Base-by-base conservation (phyloP, 129 eudicot species). In the Chrysanthemum lavandulifolium region DNA sequence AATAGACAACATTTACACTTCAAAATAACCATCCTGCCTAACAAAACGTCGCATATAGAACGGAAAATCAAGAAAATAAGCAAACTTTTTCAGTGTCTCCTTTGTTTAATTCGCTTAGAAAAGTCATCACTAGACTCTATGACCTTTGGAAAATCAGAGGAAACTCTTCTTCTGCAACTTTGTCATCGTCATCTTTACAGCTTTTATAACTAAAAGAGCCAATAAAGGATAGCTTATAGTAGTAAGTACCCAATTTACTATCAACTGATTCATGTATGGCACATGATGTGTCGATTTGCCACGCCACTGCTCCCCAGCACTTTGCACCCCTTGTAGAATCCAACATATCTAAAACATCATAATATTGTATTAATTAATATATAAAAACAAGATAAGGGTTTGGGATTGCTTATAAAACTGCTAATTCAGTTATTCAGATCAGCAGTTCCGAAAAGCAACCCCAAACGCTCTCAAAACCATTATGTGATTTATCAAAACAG, bases 281-380 rank as follows among this genome's bases (percentile, higher is more conserved):
- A 83, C 94, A 0, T 83, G 83, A 66, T 83, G 91, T 48, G 75
- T 92, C 97, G 10, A 88, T 73, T 78, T 92, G 97, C 97, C 96
- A 92, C n/a, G 98, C 95, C 50, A 89, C 90, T 57, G 96, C 98
- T n/a, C 82, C 98, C 98, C 98, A 2, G 98, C 98, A 80, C 98
- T 92, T 72, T 92, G 98, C 53, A 92, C 84, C 61, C 98, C 84
- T 92, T 92, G 82, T 89, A 92, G 74, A 92, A 92, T 58, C 98
- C 98, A 64, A 69, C 72, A 67, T 89, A 92, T 77, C 98, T 92
- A 18, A 45, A 47, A 40, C 45, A 67, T 73, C 65, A 81, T 40
- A 6, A 40, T 40, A 40, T 40, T 6, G 47, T 7, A 40, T 40
- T 40, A 40, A 40, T 40, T 40, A 6, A 40, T 40, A 40, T 10